phyloP scores from a whole-genome alignment of 306 rosid species.

The Ochetophila trinervis region DNA sequence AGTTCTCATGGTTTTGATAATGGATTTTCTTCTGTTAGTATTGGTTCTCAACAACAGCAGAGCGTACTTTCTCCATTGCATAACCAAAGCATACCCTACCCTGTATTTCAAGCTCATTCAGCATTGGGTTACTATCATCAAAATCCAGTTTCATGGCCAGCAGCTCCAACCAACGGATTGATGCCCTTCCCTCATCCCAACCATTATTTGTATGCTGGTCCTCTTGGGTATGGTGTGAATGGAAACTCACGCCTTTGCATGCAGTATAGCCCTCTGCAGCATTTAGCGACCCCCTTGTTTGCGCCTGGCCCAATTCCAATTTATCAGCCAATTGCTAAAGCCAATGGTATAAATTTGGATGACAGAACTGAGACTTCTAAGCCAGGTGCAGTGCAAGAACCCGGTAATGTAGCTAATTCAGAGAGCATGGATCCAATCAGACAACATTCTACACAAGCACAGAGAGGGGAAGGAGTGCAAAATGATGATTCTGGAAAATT shows the following conservation, averaged over 20 bases:
- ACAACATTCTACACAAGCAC: conserved; percentile 31
- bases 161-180: conserved; percentile 60
- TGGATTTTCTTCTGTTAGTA: conserved; percentile 47
- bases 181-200: conserved; percentile 64
- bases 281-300: conserved; percentile 53
- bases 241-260: conserved; percentile 75
- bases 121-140: conserved; percentile 79
- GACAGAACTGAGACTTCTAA: conserved; percentile 39
- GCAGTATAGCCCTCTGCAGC: conserved; percentile 82
- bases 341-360: conserved; percentile 43
- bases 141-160: conserved; percentile 86
- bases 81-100: conserved; percentile 64
- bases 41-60: conserved; percentile 69
- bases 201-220: conserved; percentile 65
- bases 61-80: conserved; percentile 46
- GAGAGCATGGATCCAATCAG: conserved; percentile 44
- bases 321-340: conserved; percentile 57
- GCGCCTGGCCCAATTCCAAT: conserved; percentile 60
- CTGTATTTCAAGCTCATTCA: conserved; percentile 69
- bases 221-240: conserved; percentile 79
- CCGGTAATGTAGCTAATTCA: conserved; percentile 35
- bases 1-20: conserved; percentile 41
- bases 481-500: conserved; percentile 47
- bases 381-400: conserved; percentile 45
- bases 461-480: conserved; percentile 36